Conservation (phyloP, 371 early-diverging fungal species). For the Enteropsectra breve region DNA sequence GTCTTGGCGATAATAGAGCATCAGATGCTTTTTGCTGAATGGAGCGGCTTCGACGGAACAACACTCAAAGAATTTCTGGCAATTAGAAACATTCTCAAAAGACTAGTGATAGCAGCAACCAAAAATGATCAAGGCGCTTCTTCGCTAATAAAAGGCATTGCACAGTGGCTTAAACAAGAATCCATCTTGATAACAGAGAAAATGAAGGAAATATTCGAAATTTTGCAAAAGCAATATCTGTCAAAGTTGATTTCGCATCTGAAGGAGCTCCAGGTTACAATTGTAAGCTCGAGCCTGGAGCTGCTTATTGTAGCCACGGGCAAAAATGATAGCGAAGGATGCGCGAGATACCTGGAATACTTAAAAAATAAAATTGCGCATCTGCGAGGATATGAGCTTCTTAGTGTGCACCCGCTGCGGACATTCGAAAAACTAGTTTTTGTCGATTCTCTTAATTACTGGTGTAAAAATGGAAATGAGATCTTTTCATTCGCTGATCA, state of each 20-base stretch:
- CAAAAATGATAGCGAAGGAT: slow-evolving; percentile 19
- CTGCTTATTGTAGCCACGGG: slow-evolving; percentile 32
- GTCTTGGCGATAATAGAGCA: slow-evolving; percentile 48
- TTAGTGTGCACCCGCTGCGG: slow-evolving; percentile 26
- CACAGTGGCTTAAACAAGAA: slow-evolving; percentile 37
- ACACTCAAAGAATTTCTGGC: slow-evolving; percentile 33
- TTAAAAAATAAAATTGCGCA: slow-evolving; percentile 8
- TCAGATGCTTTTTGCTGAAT: slow-evolving; percentile 13
- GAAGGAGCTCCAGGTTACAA: slow-evolving; percentile 25
- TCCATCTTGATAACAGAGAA: slow-evolving; percentile 32
- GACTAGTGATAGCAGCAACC: slow-evolving; percentile 16
- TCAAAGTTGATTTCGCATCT: slow-evolving; percentile 25
- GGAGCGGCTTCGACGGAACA: slow-evolving; percentile 18
- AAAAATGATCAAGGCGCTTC: slow-evolving; percentile 17
- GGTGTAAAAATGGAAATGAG: slow-evolving; percentile 22
- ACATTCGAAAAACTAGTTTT: slow-evolving; percentile 40
- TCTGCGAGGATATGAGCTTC: slow-evolving; percentile 24
- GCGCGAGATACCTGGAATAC: slow-evolving; percentile 22
- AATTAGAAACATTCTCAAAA: slow-evolving; percentile 29
- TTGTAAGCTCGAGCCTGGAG: slow-evolving; percentile 34
- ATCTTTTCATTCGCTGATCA: slow-evolving; percentile 12
- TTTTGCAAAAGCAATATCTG: slow-evolving; percentile 45
- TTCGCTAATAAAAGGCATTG: slow-evolving; percentile 22
- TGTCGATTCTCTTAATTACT: slow-evolving; percentile 30
- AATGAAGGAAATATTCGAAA: slow-evolving; percentile 24